These are phyloP conservation scores for Silene vulgaris DNA, from an alignment of 179 eudicot species.

Conservation along the genomic window DNA sequence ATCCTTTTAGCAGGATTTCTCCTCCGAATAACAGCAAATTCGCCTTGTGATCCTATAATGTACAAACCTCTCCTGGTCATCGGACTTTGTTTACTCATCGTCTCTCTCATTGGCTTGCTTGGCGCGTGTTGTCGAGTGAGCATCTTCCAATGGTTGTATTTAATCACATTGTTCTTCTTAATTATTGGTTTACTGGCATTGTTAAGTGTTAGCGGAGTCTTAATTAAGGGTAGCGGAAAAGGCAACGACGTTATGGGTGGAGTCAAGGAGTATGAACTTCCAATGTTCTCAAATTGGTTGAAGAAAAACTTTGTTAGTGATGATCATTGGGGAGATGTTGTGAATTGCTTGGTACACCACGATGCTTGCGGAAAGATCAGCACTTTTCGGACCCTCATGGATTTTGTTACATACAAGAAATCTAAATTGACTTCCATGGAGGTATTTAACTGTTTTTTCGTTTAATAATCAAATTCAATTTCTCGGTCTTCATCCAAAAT, in stretches of 20 bases:
- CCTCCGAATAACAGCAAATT: slow-evolving; percentile 20
- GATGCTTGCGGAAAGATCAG: slow-evolving; percentile 34
- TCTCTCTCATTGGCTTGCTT: slow-evolving; percentile 32
- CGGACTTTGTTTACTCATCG: slow-evolving; percentile 23
- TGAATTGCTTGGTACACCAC: slow-evolving; percentile 30
- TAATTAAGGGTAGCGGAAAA: slow-evolving; percentile 21
- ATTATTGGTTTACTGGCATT: slow-evolving; percentile 24
- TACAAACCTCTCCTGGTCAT: slow-evolving; percentile 36
- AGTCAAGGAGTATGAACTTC: slow-evolving; percentile 28
- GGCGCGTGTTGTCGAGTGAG: slow-evolving; percentile 32
- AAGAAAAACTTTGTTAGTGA: slow-evolving; percentile 22
- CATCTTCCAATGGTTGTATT: slow-evolving; percentile 30
- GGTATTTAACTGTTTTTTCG: slow-evolving; percentile 20
- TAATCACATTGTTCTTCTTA: slow-evolving; percentile 23
- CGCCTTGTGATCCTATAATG: slow-evolving; percentile 40
- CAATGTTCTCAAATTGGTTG: slow-evolving; percentile 32
- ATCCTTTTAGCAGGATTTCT: slow-evolving; percentile 31
- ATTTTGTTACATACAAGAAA: slow-evolving; percentile 24
- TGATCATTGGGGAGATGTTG: slow-evolving; percentile 31
- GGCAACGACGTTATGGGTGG: slow-evolving; percentile 24
- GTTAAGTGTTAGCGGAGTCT: slow-evolving; percentile 25
- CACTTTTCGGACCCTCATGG: slow-evolving; percentile 26
- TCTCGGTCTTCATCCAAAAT: not conserved
- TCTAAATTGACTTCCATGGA: slow-evolving; percentile 32
- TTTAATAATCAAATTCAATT: not conserved